Evolutionary conservation across 176 grass and related monocot genomes (phyloP), one percentile per base, ranked within the genome.

Genomic region (Carex myosuroides): DNA sequence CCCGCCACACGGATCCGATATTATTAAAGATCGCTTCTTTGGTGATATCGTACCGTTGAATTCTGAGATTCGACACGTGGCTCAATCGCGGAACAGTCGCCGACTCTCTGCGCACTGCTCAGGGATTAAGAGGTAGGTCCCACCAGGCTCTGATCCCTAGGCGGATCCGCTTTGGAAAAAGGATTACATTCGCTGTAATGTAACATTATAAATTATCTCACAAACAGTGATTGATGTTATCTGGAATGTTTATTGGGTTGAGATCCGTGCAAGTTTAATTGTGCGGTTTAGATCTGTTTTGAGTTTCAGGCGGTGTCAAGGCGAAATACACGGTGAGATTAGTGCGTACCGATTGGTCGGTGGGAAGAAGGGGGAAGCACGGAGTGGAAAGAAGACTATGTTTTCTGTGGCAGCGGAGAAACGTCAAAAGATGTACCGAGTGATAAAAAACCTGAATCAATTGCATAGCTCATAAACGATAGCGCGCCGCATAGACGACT

Each of bases 71-170:
- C 1, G 11, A 11, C 6, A 53, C 89, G 56, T 63, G 83, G 5
- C 83, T 11, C 1, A 2, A 72, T 74, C 83, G 20, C 83, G 41
- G 83, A 42, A 68, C 29, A 64, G 67, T 83, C 62, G 76, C 86
- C 91, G 84, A 65, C 35, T 35, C 35, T 57, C 54, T 60, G 24
- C 8, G 3, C 48, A 35, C 24, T 79, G 78, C 65, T 83, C 59
- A 57, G 39, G 8, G 82, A 70, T 21, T 64, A 59, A 17, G 16
- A 1, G 0, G 50, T 73, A 79, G 90, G 91, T 39, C 83, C 86
- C 85, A 90, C n/a, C 13, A 35, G 67, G 63, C 84, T 80, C 88
- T 42, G 84, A 97, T 97, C 94, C 91, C 91, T 14, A 97, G 75
- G 87, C 67, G 79, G 89, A 93, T 91, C 90, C 78, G 82, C 85